Conservation (phyloP, 176 grass and related monocot species). For the Hsuehochloa calcarea region DNA sequence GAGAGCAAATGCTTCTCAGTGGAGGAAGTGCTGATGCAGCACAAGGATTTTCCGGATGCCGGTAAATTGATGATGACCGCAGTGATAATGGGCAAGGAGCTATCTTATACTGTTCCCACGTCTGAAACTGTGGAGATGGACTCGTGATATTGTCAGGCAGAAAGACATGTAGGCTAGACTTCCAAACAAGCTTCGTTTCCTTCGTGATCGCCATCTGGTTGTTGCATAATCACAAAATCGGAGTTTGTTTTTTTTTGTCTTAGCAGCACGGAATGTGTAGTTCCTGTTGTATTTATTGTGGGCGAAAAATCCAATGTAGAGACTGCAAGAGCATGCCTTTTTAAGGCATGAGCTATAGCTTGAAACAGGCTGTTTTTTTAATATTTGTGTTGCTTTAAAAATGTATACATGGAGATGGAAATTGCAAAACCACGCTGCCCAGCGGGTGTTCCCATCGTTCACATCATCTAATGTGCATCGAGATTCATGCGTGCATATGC, state of each 20-base stretch:
- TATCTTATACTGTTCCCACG: constrained; percentile 11
- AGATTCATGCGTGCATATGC: too few species aligned
- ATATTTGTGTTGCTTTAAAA: not conserved
- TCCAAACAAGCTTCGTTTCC: not conserved
- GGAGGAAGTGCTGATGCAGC: constrained; percentile 74
- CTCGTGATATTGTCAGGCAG: constrained; percentile 21
- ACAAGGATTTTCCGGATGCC: constrained; percentile 85
- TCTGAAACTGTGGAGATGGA: constrained; percentile 53
- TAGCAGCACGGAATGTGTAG: not conserved
- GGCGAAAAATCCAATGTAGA: not conserved
- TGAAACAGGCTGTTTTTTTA: not conserved
- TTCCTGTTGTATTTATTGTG: constrained; percentile 25
- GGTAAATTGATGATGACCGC: constrained; percentile 90
- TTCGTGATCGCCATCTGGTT: not conserved
- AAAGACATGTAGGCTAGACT: not conserved
- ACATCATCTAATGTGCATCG: not conserved
- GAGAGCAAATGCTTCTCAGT: constrained; percentile 59
- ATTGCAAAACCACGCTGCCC: not conserved
- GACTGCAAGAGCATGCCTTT: not conserved
- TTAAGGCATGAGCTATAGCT: not conserved
- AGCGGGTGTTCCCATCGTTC: not conserved
- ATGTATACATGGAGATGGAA: not conserved
- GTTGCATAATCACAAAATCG: not conserved
- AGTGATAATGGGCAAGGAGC: constrained; percentile 63
- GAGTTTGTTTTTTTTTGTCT: not conserved